Evolutionary conservation across 2,329 filamentous ascomycete species (phyloP), one percentile per base, ranked within the genome.

Genomic region (Aspergillus phoenicis): DNA sequence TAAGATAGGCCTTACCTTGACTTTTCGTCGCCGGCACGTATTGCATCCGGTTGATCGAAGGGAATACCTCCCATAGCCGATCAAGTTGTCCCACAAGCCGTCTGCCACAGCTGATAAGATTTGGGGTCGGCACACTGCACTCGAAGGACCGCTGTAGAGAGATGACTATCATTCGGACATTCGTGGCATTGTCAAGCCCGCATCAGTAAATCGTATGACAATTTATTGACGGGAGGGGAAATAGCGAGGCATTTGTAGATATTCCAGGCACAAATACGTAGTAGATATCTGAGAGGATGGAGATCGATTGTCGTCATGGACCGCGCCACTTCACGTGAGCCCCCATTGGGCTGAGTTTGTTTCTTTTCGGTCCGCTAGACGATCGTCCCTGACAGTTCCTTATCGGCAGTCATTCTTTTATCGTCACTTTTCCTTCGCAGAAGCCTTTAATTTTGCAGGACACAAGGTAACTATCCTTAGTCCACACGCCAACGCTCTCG

Each of bases 21-120:
- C 51, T 48, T 68, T 66, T 26, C 65, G 47, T 38, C 59, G 62
- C 45, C 57, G 57, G 53, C 64, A 66, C 15, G 65, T 67, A 65
- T 67, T 68, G 61, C 62, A 69, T 15, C 62, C 60, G 41, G 62
- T 66, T 13, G 62, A 66, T 39, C 61, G 64, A 63, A 66, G 22
- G 65, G 65, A 56, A 63, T 55, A 24, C 64, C 65, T 41, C 62
- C 64, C 62, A 67, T 62, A 26, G 22, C 26, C n/a, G 36, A 20
- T 49, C 24, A 48, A 26, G 15, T 30, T 20, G 26, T 49, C 26
- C 3, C 15, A 13, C 33, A 36, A 36, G 33, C 33, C 11, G 33
- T 15, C 33, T 36, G 33, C 33, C 11, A 36, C 33, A 11, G 13
- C 11, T 36, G 33, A 36, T 36, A 36, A 36, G 33, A 43, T 8